Conservation (phyloP, 257 asterid genomes). For the Petunia secreta region DNA sequence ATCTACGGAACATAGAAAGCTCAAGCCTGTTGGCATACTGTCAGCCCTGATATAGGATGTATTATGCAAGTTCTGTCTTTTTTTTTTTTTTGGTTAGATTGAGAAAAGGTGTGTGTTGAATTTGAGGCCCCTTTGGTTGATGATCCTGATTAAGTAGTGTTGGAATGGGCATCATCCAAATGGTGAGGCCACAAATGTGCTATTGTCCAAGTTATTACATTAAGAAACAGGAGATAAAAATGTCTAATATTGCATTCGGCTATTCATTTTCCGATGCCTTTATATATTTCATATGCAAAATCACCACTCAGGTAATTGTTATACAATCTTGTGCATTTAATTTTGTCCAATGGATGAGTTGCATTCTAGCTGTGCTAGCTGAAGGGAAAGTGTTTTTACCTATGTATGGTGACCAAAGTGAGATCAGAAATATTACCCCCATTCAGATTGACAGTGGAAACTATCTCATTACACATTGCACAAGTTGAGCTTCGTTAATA, state of each 20-base stretch:
- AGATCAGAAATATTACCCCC: background rate
- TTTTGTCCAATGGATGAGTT: background rate
- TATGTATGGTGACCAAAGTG: constrained; percentile 1
- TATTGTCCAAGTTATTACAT: background rate
- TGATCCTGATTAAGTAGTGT: constrained; percentile 5
- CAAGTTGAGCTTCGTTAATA: no score
- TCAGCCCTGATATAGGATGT: constrained; percentile 19
- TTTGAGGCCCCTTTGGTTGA: constrained; percentile 16
- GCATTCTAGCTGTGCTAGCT: background rate
- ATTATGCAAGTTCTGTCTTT: background rate
- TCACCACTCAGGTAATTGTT: no score
- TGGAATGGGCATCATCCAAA: constrained; percentile 15
- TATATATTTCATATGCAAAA: background rate
- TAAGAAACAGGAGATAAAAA: background rate
- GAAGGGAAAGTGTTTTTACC: background rate
- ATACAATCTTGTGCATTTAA: background rate
- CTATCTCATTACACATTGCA: background rate
- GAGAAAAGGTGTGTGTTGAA: constrained; percentile 1
- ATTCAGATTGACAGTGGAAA: background rate
- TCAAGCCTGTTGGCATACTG: constrained; percentile 16
- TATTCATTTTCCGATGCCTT: background rate
- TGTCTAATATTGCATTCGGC: background rate
- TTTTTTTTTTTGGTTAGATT: background rate
- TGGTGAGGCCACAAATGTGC: constrained; percentile 5
- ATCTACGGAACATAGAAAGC: constrained; percentile 9